Conservation (phyloP, 805 yeast species). For the Saccharomycopsis babjevae region DNA sequence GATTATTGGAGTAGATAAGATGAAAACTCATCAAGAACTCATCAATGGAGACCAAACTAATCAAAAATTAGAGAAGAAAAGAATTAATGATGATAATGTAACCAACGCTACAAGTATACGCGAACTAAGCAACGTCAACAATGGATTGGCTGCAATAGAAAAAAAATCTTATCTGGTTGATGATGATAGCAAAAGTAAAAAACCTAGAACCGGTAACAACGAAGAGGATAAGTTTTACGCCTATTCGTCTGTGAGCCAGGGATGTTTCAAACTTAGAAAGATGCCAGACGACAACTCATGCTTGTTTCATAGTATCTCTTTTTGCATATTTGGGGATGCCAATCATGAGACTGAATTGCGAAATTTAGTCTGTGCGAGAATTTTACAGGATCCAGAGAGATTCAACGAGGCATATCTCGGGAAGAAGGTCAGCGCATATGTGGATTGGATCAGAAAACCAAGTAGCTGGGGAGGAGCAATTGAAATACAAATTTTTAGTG, state of each 20-base stretch:
- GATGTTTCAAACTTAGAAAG: slow-evolving; percentile 30
- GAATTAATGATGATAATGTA: background rate
- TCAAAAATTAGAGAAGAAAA: background rate
- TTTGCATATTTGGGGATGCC: slow-evolving; percentile 35
- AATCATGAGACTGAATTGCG: slow-evolving; percentile 42
- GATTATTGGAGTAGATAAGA: background rate
- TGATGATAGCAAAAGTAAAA: background rate
- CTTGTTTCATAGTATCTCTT: slow-evolving; percentile 55
- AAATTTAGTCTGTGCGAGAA: slow-evolving; percentile 37
- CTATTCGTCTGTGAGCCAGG: background rate
- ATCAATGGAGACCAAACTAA: background rate
- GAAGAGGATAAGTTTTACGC: background rate
- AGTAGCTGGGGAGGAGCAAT: slow-evolving; percentile 82
- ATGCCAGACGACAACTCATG: slow-evolving; percentile 77
- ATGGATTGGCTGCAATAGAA: background rate
- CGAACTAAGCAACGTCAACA: too few species aligned
- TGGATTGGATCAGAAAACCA: slow-evolving; percentile 48
- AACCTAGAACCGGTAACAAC: background rate
- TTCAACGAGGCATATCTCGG: slow-evolving; percentile 54
- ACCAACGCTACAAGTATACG: too few species aligned
- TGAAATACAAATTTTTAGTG: slow-evolving; percentile 54
- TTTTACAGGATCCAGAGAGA: slow-evolving; percentile 32
- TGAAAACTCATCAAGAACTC: background rate
- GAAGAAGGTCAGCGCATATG: slow-evolving; percentile 36
- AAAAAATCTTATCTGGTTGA: background rate